phyloP scores from a whole-genome alignment of 2,329 filamentous ascomycete species.

The Neofusicoccum sp. region DNA sequence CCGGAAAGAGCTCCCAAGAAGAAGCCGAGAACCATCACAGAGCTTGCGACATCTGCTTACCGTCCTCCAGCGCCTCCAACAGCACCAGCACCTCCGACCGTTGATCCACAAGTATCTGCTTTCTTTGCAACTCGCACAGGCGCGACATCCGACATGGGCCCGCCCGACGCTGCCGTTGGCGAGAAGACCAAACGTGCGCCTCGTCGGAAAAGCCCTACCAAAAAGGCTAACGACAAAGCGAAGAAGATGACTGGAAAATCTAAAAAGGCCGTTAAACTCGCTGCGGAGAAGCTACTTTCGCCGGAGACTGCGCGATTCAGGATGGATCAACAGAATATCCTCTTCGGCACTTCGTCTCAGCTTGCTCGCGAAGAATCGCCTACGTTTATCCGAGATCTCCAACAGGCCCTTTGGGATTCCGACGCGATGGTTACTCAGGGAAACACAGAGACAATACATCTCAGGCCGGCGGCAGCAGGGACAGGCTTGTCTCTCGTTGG shows the following conservation, averaged over 20 bases:
- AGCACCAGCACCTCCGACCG: background rate
- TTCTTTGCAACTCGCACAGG: slow-evolving; percentile 28
- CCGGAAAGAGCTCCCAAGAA: slow-evolving; percentile 35
- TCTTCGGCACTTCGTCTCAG: slow-evolving; percentile 43
- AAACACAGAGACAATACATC: background rate
- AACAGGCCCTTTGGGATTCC: slow-evolving; percentile 35
- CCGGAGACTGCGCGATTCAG: slow-evolving; percentile 31
- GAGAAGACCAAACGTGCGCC: slow-evolving; percentile 20
- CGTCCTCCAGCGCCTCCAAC: slow-evolving; percentile 24
- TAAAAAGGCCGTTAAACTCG: slow-evolving; percentile 27
- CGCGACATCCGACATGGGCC: background rate
- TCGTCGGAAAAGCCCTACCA: slow-evolving; percentile 20
- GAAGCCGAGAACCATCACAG: slow-evolving; percentile 40
- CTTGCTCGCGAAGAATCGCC: slow-evolving; percentile 39
- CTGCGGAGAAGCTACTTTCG: slow-evolving; percentile 37
- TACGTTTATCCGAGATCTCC: slow-evolving; percentile 34
- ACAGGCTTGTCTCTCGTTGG: background rate
- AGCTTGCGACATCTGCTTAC: slow-evolving; percentile 38
- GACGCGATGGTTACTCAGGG: slow-evolving; percentile 21
- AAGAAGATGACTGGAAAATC: slow-evolving; percentile 26
- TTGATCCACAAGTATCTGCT: slow-evolving; percentile 20
- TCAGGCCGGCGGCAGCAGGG: background rate
- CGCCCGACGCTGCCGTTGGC: slow-evolving; percentile 19
- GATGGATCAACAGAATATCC: slow-evolving; percentile 33
- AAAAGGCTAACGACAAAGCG: slow-evolving; percentile 18